These are phyloP conservation scores for Nigrospora osmanthi DNA, from an alignment of 2,329 filamentous ascomycete species.

Conservation along the genomic window DNA sequence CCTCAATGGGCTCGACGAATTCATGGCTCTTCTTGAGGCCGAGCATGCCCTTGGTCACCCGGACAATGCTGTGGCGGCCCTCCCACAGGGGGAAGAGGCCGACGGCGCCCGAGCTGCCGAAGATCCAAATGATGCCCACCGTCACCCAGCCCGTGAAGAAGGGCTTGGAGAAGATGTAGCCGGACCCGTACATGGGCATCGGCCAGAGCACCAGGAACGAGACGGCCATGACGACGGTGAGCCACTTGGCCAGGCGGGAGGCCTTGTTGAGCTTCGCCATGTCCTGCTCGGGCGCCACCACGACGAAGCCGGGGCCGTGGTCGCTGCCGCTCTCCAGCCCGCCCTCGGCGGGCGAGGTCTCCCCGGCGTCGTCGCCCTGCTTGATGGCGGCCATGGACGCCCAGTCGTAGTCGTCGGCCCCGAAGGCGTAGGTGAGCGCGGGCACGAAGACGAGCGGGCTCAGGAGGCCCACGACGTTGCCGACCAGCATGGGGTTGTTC, in stretches of 20 bases:
- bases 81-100: slow-evolving; percentile 76
- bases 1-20: not conserved
- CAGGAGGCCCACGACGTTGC: slow-evolving; percentile 76
- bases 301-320: slow-evolving; percentile 3
- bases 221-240: slow-evolving; percentile 55
- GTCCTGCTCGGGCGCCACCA: slow-evolving; percentile 19
- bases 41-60: slow-evolving; percentile 53
- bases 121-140: slow-evolving; percentile 70
- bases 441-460: slow-evolving; percentile 70
- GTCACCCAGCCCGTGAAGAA: slow-evolving; percentile 78
- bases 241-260: slow-evolving; percentile 36
- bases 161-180: slow-evolving; percentile 21
- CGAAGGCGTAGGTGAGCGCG: slow-evolving; percentile 61
- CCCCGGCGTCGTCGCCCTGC: slow-evolving; percentile 70
- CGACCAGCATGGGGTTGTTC: slow-evolving; percentile 84
- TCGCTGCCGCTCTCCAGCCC: slow-evolving; percentile 32
- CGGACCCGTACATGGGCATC: slow-evolving; percentile 19
- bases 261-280: slow-evolving; percentile 44
- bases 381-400: slow-evolving; percentile 73
- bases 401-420: slow-evolving; percentile 76
- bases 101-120: slow-evolving; percentile 61
- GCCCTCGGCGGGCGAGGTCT: slow-evolving; percentile 54
- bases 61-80: slow-evolving; percentile 55
- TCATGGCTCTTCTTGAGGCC: slow-evolving; percentile 20
- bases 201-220: slow-evolving; percentile 27